Percentiles rank a stretch among this genome's conserved stretches.
These are phyloP conservation scores for Aspergillus costaricaensis DNA, from an alignment of 2,329 filamentous ascomycete genomes.

Conservation along the genomic window DNA sequence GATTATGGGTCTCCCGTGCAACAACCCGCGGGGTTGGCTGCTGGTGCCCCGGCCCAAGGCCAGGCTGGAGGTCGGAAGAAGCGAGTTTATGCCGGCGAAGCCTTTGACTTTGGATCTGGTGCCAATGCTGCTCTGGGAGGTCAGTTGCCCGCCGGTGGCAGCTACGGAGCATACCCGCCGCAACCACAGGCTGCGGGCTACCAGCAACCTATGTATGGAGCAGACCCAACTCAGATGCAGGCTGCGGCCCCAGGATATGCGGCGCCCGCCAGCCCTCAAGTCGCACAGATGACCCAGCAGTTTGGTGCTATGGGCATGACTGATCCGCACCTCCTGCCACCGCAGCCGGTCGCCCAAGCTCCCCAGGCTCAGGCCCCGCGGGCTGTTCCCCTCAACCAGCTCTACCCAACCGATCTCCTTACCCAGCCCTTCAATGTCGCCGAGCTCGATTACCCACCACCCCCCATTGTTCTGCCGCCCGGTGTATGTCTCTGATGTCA, in stretches of 20 bases:
- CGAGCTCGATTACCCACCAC: conserved; percentile 87
- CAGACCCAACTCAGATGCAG: conserved; percentile 52
- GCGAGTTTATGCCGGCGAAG: conserved; percentile 89
- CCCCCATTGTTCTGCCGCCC: conserved; percentile 83
- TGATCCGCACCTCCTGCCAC: conserved; percentile 55
- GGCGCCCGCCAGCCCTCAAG: conserved; percentile 55
- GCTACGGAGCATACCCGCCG: conserved; percentile 63
- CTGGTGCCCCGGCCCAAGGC: conserved; percentile 34
- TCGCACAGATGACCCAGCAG: conserved; percentile 75
- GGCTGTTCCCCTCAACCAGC: conserved; percentile 70
- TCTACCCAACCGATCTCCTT: conserved; percentile 88
- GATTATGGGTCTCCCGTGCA: conserved; percentile 43
- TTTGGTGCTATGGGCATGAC: conserved; percentile 77
- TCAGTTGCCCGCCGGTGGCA: conserved; percentile 55
- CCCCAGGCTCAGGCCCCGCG: conserved; percentile 53
- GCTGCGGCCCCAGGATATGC: conserved; percentile 68
- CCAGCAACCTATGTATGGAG: conserved; percentile 47
- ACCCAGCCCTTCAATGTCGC: conserved; percentile 92
- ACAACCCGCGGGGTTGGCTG: conserved; percentile 33
- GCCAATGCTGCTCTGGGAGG: conserved; percentile 69
- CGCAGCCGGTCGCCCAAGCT: conserved; percentile 28
- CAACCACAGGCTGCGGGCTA: conserved; percentile 53
- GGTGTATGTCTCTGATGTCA: conserved; percentile 66
- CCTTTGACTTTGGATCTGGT: conserved; percentile 87
- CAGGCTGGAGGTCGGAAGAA: conserved; percentile 66